A percentile compares a stretch with the other conserved stretches of the same genome.
These are phyloP conservation scores for Phialemonium atrogriseum DNA, from an alignment of 2,329 filamentous ascomycete species.

Conservation along the genomic window DNA sequence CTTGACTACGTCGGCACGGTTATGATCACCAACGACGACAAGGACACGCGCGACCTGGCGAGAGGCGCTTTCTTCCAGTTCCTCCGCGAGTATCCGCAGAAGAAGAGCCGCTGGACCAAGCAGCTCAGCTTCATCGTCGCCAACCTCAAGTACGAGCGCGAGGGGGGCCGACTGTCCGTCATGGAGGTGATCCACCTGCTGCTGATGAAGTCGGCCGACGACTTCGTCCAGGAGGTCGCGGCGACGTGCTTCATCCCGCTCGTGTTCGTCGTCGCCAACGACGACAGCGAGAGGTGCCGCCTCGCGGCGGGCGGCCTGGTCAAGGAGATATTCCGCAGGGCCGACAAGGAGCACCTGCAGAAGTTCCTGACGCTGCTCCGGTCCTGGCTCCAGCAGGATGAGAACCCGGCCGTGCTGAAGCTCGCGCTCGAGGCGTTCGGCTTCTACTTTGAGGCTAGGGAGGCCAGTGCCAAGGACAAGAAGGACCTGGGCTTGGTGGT, in stretches of 20 bases:
- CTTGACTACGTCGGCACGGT: conserved; percentile 82
- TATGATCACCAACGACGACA: conserved; percentile 95
- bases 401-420: conserved; percentile 61
- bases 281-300: conserved; percentile 78
- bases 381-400: conserved; percentile 67
- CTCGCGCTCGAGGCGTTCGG: conserved; percentile 74
- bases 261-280: conserved; percentile 78
- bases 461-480: conserved; percentile 48
- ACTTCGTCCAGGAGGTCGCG: conserved; percentile 74
- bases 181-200: conserved; percentile 86
- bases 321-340: conserved; percentile 70
- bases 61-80: conserved; percentile 91
- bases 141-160: conserved; percentile 84
- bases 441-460: conserved; percentile 69
- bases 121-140: conserved; percentile 83
- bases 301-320: conserved; percentile 73
- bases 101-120: conserved; percentile 79
- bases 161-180: conserved; percentile 82
- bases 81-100: conserved; percentile 87
- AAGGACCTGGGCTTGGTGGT: conserved; percentile 61
- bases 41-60: conserved; percentile 77
- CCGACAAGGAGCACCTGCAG: conserved; percentile 62
- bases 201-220: conserved; percentile 75
- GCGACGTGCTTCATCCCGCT: conserved; percentile 78
- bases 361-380: conserved; percentile 65